Evolutionary conservation across 192 early-diverging fungal genomes (phyloP).

Genomic region (Dispira parvispora): DNA sequence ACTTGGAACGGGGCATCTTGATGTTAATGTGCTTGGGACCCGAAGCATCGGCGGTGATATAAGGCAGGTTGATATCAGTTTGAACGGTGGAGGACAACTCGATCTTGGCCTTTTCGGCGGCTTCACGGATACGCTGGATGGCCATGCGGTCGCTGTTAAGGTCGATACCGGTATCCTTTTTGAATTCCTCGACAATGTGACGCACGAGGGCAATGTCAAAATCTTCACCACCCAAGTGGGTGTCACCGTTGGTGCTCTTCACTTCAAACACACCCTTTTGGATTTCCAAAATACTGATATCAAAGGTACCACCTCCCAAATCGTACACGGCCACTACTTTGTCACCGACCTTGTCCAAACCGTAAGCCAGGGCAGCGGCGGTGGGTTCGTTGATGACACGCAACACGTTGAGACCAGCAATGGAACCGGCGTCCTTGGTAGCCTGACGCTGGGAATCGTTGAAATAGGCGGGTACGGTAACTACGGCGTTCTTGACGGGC

Average conservation of each 20-base stretch:
- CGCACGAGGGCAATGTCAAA: constrained; percentile 57
- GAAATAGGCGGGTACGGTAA: constrained; percentile 98
- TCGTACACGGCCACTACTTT: constrained; percentile 91
- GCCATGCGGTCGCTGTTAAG: constrained; percentile 81
- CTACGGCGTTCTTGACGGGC: constrained; percentile 73
- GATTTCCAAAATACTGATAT: constrained; percentile 97
- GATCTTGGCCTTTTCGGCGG: constrained; percentile 97
- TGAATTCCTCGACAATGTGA: constrained; percentile 73
- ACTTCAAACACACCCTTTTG: constrained; percentile 98
- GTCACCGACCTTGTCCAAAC: constrained; percentile 72
- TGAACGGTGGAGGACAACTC: constrained; percentile 87
- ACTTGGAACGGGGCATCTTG: constrained; percentile 81
- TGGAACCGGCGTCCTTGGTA: constrained; percentile 86
- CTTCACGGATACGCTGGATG: constrained; percentile 93
- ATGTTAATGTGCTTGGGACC: constrained; percentile 97
- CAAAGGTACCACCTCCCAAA: constrained; percentile 97
- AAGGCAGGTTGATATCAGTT: constrained; percentile 95
- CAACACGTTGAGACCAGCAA: constrained; percentile 77
- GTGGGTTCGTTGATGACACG: constrained; percentile 96
- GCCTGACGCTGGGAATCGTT: constrained; percentile 94
- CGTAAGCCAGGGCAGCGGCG: constrained; percentile 85
- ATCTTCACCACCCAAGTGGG: constrained; percentile 64
- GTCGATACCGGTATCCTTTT: constrained; percentile 82
- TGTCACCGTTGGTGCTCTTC: constrained; percentile 96
- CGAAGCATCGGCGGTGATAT: constrained; percentile 62